Conservation (phyloP, 768 basidiomycete genomes). For the Suillus subaureus region DNA sequence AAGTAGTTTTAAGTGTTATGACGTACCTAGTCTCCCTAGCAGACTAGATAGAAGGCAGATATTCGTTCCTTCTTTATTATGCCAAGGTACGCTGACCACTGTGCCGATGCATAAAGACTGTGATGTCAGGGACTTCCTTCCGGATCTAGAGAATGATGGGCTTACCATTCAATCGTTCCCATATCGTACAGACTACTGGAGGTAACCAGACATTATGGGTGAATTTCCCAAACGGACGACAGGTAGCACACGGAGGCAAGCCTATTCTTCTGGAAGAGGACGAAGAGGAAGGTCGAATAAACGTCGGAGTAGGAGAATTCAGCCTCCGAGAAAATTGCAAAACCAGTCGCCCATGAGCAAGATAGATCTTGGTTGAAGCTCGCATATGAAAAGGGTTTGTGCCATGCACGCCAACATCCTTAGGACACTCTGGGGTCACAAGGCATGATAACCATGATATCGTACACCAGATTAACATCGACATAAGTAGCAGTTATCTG, state of each 20-base stretch:
- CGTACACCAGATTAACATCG: neutral
- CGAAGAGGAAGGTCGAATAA: neutral
- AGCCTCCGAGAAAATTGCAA: neutral
- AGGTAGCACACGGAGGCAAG: neutral
- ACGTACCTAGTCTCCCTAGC: neutral
- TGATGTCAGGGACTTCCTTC: neutral
- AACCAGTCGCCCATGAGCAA: neutral
- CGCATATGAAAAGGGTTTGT: neutral
- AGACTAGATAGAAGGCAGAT: neutral
- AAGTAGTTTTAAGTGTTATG: neutral
- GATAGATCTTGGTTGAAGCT: neutral
- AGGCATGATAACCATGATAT: neutral
- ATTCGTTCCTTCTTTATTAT: neutral
- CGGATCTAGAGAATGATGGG: neutral
- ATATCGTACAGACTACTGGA: neutral
- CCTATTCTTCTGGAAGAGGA: neutral
- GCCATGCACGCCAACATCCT: neutral
- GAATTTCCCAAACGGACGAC: neutral
- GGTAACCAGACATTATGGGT: neutral
- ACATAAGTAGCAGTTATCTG: constrained; percentile 25
- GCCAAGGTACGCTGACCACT: neutral
- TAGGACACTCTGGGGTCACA: neutral
- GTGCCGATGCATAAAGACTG: neutral
- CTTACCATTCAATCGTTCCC: neutral
- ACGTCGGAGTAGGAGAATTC: neutral